Conservation (phyloP, 1,284 basidiomycete species). For the Cryptococcus sp. region DNA sequence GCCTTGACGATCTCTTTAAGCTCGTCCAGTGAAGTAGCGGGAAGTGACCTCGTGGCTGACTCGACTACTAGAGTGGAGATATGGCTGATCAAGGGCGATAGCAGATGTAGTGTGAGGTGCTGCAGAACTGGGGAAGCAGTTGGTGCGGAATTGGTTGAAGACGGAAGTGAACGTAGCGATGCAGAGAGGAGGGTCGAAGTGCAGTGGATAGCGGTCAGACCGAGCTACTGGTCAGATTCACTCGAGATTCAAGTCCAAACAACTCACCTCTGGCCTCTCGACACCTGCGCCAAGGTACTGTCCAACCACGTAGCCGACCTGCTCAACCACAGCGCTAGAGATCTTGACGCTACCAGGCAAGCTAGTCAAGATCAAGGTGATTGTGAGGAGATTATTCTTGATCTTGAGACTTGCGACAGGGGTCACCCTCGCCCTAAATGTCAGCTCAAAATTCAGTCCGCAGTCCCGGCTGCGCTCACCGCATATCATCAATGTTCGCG, state of each 20-base stretch:
- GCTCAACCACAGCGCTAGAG: slow-evolving; percentile 73
- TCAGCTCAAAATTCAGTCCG: too few relatives aligned
- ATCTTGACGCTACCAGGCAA: slow-evolving; percentile 65
- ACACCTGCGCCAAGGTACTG: slow-evolving; percentile 62
- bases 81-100: slow-evolving; percentile 75
- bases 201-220: slow-evolving; percentile 83
- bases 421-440: slow-evolving; percentile 68
- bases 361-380: slow-evolving; percentile 78
- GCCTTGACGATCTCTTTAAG: slow-evolving; percentile 77
- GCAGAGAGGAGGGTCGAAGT: slow-evolving; percentile 70
- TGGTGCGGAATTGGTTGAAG: slow-evolving; percentile 19
- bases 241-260: slow-evolving; percentile 2
- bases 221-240: slow-evolving; percentile 48
- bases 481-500: slow-evolving; percentile 83
- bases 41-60: slow-evolving; percentile 48
- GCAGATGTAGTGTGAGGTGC: slow-evolving; percentile 65
- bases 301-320: slow-evolving; percentile 75
- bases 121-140: slow-evolving; percentile 56
- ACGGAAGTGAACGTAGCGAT: slow-evolving; percentile 43
- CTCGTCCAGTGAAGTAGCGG: slow-evolving; percentile 48
- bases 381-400: slow-evolving; percentile 84
- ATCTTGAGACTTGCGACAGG: slow-evolving; percentile 72
- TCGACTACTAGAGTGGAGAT: slow-evolving; percentile 63
- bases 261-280: slow-evolving; percentile 59
- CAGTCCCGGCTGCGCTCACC: slow-evolving; percentile 64